Evolutionary conservation across 257 asterid genomes (phyloP).

Genomic region (Solanum virginianum): DNA sequence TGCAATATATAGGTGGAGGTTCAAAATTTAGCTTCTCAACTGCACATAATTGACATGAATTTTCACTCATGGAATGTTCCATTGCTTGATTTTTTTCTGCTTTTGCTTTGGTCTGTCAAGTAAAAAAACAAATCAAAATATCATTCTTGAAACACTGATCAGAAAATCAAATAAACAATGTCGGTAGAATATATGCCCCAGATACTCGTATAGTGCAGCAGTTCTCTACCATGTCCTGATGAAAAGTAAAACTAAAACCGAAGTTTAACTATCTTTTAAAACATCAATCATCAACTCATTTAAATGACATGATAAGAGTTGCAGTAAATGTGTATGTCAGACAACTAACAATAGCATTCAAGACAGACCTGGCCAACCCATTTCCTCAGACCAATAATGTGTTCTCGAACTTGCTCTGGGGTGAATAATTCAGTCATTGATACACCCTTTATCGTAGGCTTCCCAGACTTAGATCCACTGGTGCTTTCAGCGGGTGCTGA

Average conservation of each 20-base stretch:
- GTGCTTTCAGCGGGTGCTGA: slow-evolving; percentile 42
- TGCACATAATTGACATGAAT: slow-evolving; percentile 97
- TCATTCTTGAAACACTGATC: background rate
- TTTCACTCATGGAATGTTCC: slow-evolving; percentile 87
- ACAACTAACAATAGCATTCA: background rate
- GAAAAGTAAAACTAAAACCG: background rate
- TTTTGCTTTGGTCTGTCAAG: slow-evolving; percentile 78
- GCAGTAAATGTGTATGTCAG: background rate
- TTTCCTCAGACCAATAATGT: slow-evolving; percentile 76
- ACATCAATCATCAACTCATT: background rate
- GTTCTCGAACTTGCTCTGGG: slow-evolving; percentile 83
- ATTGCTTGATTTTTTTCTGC: slow-evolving; percentile 89
- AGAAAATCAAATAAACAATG: background rate
- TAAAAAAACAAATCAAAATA: background rate
- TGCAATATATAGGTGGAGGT: slow-evolving; percentile 93
- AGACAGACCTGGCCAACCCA: slow-evolving; percentile 97
- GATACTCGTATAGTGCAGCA: background rate
- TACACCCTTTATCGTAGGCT: slow-evolving; percentile 85
- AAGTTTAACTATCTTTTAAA: background rate
- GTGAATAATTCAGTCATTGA: slow-evolving; percentile 91
- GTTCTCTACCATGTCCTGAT: background rate
- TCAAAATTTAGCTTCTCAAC: slow-evolving; percentile 96
- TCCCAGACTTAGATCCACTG: slow-evolving; percentile 71
- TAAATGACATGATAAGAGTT: background rate
- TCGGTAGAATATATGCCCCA: background rate